A percentile compares a stretch with the other conserved stretches of the same genome.
Conservation (phyloP, 2,329 filamentous ascomycete genomes). For the Fusarium sacchari region DNA sequence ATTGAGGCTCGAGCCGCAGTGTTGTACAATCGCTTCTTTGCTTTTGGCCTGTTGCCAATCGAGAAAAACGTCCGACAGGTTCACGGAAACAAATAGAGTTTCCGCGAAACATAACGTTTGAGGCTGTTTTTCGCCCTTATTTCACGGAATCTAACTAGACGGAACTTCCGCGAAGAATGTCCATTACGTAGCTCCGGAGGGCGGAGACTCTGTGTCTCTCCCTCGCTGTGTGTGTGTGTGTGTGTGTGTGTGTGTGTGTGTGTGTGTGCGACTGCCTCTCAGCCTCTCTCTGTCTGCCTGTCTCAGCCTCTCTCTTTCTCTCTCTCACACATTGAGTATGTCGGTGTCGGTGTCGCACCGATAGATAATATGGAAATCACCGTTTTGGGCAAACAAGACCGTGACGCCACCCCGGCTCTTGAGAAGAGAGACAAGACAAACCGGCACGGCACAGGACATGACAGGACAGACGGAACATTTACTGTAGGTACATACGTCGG, state of each 20-base stretch:
- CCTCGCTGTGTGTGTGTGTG: too few relatives aligned
- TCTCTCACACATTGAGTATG: background rate
- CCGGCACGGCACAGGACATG: background rate
- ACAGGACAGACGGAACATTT: background rate
- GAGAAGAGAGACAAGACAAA: background rate
- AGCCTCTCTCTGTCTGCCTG: background rate
- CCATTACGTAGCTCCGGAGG: background rate
- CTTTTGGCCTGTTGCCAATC: background rate
- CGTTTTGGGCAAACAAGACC: conserved; percentile 8
- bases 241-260: too few relatives aligned
- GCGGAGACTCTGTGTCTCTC: background rate
- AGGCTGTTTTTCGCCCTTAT: background rate
- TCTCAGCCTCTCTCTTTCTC: background rate
- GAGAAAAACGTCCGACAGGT: background rate
- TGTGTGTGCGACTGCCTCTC: background rate
- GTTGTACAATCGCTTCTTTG: background rate
- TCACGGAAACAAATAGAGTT: background rate
- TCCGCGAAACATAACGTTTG: background rate
- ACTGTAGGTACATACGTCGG: background rate
- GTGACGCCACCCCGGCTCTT: conserved; percentile 16
- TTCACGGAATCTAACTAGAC: background rate
- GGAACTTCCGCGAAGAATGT: background rate
- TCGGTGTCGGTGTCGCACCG: background rate
- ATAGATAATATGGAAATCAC: background rate
- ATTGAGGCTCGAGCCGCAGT: conserved; percentile 4